These are phyloP conservation scores for Pontederia crassipes DNA, from an alignment of 176 grass and related monocot species.

Conservation along the genomic window DNA sequence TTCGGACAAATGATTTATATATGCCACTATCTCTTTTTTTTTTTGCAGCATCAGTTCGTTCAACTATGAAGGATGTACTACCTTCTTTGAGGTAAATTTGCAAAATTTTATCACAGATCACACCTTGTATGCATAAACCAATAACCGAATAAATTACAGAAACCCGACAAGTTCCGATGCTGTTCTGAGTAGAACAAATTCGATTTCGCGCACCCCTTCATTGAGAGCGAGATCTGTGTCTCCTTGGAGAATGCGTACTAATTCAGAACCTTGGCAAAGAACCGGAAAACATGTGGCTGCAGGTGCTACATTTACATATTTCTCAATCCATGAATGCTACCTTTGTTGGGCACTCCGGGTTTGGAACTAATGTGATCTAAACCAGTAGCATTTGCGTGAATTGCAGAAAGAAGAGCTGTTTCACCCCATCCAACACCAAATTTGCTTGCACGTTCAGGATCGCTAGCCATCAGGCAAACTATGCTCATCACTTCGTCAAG, in stretches of 20 bases:
- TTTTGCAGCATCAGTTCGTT: conserved; percentile 16
- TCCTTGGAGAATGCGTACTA: too few relatives aligned
- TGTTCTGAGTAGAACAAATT: too few relatives aligned
- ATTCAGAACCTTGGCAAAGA: too few relatives aligned
- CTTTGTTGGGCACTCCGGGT: too few relatives aligned
- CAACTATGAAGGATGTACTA: conserved; percentile 44
- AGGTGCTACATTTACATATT: too few relatives aligned
- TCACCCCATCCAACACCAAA: conserved; percentile 30
- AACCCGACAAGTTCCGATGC: too few relatives aligned
- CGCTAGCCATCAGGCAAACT: conserved; percentile 50
- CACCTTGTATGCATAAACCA: neutral
- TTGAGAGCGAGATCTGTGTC: too few relatives aligned
- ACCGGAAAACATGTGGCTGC: too few relatives aligned
- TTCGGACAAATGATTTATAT: neutral
- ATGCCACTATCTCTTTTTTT: neutral
- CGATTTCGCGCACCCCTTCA: too few relatives aligned
- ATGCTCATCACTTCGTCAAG: conserved; percentile 63
- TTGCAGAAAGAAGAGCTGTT: conserved; percentile 50
- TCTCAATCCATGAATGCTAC: too few relatives aligned
- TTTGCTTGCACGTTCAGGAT: conserved; percentile 42
- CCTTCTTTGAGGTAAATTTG: conserved; percentile 60
- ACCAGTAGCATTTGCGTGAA: neutral
- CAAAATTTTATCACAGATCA: neutral
- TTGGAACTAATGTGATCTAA: too few relatives aligned
- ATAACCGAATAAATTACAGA: neutral